Evolutionary conservation across 1,284 basidiomycete species (phyloP).

Genomic region (Ceraceosorus bombacis): DNA sequence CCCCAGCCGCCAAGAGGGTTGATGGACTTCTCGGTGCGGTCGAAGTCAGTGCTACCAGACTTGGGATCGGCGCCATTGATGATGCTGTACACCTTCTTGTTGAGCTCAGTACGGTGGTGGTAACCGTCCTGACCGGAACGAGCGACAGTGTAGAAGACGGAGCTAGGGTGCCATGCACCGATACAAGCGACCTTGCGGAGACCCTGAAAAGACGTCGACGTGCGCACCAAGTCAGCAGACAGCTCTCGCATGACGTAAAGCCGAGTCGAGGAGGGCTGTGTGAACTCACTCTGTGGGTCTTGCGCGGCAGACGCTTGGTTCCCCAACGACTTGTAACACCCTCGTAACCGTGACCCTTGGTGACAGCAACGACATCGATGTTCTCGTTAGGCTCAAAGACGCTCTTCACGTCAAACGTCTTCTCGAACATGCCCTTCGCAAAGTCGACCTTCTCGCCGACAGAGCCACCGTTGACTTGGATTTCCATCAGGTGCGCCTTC

Average conservation of each 20-base stretch:
- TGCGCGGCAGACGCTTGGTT: slow-evolving; percentile 94
- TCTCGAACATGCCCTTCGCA: slow-evolving; percentile 91
- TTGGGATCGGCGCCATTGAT: slow-evolving; percentile 69
- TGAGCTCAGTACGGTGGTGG: slow-evolving; percentile 87
- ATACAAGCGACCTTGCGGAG: slow-evolving; percentile 78
- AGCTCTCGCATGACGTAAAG: no score
- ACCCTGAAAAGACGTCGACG: no score
- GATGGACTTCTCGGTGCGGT: slow-evolving; percentile 65
- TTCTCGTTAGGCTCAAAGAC: slow-evolving; percentile 97
- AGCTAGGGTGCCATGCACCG: slow-evolving; percentile 97
- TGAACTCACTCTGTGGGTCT: slow-evolving; percentile 71
- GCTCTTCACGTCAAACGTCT: slow-evolving; percentile 75
- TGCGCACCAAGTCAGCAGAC: no score
- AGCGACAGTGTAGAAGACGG: slow-evolving; percentile 99
- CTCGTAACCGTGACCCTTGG: slow-evolving; percentile 99
- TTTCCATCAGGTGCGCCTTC: slow-evolving; percentile 99
- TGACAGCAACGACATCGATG: slow-evolving; percentile 94
- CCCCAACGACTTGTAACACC: slow-evolving; percentile 99
- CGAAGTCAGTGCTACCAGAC: slow-evolving; percentile 74
- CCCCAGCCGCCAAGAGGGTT: slow-evolving; percentile 99
- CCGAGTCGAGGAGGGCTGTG: no score
- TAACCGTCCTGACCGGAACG: slow-evolving; percentile 99
- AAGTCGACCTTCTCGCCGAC: slow-evolving; percentile 97
- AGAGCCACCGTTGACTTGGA: slow-evolving; percentile 97
- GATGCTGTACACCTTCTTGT: slow-evolving; percentile 94